Evolutionary conservation across 2,329 filamentous ascomycete species (phyloP).

Genomic region (Scedosporium minutisporum): DNA sequence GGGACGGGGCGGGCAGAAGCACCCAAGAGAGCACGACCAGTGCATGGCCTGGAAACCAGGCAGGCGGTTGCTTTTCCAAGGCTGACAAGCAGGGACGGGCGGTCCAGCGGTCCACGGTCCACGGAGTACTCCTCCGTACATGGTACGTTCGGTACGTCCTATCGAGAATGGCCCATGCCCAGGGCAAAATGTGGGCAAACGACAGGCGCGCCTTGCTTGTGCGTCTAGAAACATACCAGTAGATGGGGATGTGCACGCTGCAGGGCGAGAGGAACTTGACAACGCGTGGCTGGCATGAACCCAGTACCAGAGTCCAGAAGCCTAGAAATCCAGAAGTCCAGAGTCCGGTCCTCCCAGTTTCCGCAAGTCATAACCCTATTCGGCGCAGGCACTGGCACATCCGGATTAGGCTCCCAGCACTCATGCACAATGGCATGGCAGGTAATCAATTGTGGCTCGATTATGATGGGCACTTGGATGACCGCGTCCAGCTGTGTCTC

Average conservation of each 20-base stretch:
- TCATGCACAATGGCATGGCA: neutral
- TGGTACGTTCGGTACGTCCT: too few relatives aligned
- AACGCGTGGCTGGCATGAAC: neutral
- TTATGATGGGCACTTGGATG: constrained; percentile 1
- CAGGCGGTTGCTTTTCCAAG: neutral
- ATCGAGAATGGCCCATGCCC: too few relatives aligned
- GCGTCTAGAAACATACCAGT: neutral
- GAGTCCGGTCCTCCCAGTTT: neutral
- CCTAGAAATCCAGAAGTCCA: too few relatives aligned
- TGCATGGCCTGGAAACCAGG: neutral
- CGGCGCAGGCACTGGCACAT: neutral
- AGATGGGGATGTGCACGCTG: neutral
- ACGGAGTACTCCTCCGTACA: neutral
- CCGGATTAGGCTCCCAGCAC: neutral
- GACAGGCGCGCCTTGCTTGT: too few relatives aligned
- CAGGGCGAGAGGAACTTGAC: neutral
- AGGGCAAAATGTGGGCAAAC: too few relatives aligned
- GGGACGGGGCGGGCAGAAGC: neutral
- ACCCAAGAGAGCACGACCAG: neutral
- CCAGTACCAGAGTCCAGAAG: neutral
- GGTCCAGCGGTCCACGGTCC: neutral
- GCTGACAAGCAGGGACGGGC: neutral
- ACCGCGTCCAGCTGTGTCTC: neutral
- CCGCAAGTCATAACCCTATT: neutral
- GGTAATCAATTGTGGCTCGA: constrained; percentile 5